These are phyloP conservation scores for Hyphodiscus sp. DNA, from an alignment of 2,329 filamentous ascomycete genomes.

Conservation along the genomic window DNA sequence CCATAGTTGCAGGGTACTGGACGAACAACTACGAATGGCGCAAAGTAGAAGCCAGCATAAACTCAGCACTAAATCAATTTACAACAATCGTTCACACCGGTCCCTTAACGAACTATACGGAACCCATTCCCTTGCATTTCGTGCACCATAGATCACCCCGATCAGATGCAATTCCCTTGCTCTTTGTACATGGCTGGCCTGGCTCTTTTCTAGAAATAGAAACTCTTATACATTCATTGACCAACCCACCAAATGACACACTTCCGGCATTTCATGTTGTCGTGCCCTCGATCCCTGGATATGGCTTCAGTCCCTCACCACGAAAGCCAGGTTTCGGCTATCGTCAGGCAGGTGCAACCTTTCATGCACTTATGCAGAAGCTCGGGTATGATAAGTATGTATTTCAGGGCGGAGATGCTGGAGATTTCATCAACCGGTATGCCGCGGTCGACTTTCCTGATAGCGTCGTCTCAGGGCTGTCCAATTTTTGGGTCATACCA, in stretches of 20 bases:
- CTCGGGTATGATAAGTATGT: conserved; percentile 30
- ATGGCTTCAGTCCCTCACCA: conserved; percentile 38
- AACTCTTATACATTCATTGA: conserved; percentile 29
- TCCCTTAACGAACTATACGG: conserved; percentile 35
- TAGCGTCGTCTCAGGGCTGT: conserved; percentile 1
- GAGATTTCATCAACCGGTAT: conserved; percentile 9
- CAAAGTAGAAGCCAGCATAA: conserved; percentile 22
- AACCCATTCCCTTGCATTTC: conserved; percentile 22
- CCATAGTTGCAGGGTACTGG: conserved; percentile 24
- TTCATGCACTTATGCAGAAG: conserved; percentile 34
- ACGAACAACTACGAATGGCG: conserved; percentile 27
- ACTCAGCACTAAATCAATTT: conserved; percentile 24
- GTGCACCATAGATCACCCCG: conserved; percentile 24
- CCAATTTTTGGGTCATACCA: conserved; percentile 9
- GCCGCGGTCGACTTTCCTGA: background rate
- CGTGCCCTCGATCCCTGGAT: conserved; percentile 44
- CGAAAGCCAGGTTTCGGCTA: conserved; percentile 35
- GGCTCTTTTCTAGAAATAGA: conserved; percentile 35
- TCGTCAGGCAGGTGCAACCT: conserved; percentile 27
- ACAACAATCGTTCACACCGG: conserved; percentile 19
- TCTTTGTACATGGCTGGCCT: conserved; percentile 39
- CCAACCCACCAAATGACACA: conserved; percentile 17
- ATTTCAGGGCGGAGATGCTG: conserved; percentile 22
- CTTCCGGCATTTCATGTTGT: conserved; percentile 39
- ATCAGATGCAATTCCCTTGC: conserved; percentile 33